Base-by-base conservation (phyloP, 495 filamentous ascomycete genomes). In the Penicillium samsonianum region DNA sequence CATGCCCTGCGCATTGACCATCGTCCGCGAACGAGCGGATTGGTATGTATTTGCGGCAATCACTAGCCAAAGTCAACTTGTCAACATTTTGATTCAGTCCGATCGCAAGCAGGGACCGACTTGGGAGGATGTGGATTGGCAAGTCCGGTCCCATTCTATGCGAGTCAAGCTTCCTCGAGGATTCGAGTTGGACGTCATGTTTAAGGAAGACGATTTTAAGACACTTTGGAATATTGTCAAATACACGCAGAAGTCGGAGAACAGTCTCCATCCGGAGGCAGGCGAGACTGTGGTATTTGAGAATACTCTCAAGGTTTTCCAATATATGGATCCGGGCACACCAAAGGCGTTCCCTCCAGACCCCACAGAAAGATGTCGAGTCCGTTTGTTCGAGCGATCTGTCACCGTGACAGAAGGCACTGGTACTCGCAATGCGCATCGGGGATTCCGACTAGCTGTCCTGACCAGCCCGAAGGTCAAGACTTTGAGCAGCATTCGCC, bases 71-170 rank as follows among this genome's bases (percentile, higher is more conserved):
- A 87, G 87, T 62, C 84, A 86, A 11, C 78, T 85, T 20, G 81
- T 94, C 51, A 88, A 90, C 62, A 71, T 95, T n/a, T 72, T 82
- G 50, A 86, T 96, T 26, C 88, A 88, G 55, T 73, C 80, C 20
- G 83, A 87, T 60, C 86, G 81, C 58, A 81, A 82, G 61, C 70
- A 73, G n/a, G 87, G 87, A 1, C 83, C 87, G 3, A 86, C 83
- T 1, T 96, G 91, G 91, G 80, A 89, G 30, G 84, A 90, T 61
- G 84, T 94, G 22, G 77, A 82, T 45, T 96, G 91, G 91, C 86
- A 86, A 49, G 71, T 82, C 11, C 82, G 85, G 16, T 75, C 76
- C 9, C 77, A 80, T 51, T 78, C 75, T 3, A 77, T 96, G 61
- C 77, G 82, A 23, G 71, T 95, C 26, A 81, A 80, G 52, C 71